phyloP scores from a whole-genome alignment of 768 basidiomycete genomes.

The Mycena pura region DNA sequence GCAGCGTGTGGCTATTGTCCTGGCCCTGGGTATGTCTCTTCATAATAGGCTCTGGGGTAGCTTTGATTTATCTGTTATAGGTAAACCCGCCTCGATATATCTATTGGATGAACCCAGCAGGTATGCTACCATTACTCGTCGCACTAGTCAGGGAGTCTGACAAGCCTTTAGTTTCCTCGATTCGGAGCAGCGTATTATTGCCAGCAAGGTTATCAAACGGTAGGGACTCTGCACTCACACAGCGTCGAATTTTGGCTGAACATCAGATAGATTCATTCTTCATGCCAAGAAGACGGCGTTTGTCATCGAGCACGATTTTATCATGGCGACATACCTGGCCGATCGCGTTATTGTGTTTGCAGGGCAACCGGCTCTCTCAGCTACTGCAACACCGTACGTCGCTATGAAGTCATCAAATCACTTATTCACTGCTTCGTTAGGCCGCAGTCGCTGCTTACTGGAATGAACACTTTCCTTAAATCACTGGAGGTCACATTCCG shows the following conservation, averaged over 20 bases:
- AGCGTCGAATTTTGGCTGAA: neutral
- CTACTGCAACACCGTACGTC: constrained; percentile 89
- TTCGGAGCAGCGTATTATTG: constrained; percentile 99
- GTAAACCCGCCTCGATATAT: constrained; percentile 86
- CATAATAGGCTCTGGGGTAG: neutral
- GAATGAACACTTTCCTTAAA: constrained; percentile 98
- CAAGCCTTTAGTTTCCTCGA: constrained; percentile 78
- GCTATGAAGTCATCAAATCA: neutral
- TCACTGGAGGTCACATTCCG: constrained; percentile 98
- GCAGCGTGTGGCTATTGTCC: constrained; percentile 95
- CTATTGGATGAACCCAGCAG: constrained; percentile 94
- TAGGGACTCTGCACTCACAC: constrained; percentile 37
- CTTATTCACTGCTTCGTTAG: constrained; percentile 43
- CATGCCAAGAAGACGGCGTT: constrained; percentile 98
- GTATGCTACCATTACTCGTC: constrained; percentile 52
- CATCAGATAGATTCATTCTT: constrained; percentile 75
- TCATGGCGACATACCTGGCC: constrained; percentile 99
- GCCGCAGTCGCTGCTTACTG: constrained; percentile 92
- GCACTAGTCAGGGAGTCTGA: neutral
- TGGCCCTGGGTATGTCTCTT: constrained; percentile 73
- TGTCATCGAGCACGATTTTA: constrained; percentile 99
- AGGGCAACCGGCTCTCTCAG: constrained; percentile 83
- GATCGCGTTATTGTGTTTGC: constrained; percentile 96
- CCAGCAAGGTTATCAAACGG: constrained; percentile 98
- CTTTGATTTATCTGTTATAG: constrained; percentile 40